Base-by-base conservation (phyloP, 208 protist species). In the Blechomonas ayalai region DNA sequence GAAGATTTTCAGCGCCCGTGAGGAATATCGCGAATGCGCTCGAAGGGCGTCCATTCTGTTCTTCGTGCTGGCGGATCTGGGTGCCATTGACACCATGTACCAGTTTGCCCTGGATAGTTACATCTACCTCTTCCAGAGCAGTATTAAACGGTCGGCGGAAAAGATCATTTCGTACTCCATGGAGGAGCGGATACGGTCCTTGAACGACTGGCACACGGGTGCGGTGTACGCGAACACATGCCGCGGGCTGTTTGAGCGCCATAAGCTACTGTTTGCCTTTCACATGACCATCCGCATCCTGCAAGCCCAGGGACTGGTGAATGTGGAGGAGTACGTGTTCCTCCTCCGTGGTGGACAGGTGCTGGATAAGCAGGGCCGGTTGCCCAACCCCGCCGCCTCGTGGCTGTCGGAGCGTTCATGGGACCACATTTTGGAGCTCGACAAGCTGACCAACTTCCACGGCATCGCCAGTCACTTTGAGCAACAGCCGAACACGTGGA, bases 241-340 rank as follows among this genome's bases (percentile, higher is more conserved):
- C 82, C 84, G 97, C 46, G 97, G 95, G 26, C 74, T 99, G 9
- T 99, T 99, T 66, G 97, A 98, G 75, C 78, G 82, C 27, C 97
- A 99, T 83, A 99, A 99, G 73, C 72, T 99, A 15, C 90, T 99
- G 23, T 98, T 99, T 26, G 89, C 97, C 29, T 98, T 99, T 71
- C 97, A 99, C 71, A 97, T 99, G 83, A 97, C 94, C 47, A 92
- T 96, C 23, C 92, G 91, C 64, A 98, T 99, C 38, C 45, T 99
- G 51, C 78, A 91, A 50, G 74, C 68, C n/a, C 65, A 92, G 59
- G 74, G 77, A 8, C 36, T 43, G 22, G 59, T 99, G 44, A 97
- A 97, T 59, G 15, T 81, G 16, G 89, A 97, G 54, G 98, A 99
- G 79, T 99, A 98, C 77, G 62, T 93, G 16, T 99, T 99, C 75